These are phyloP conservation scores for Circinella umbellata DNA, from an alignment of 371 early-diverging fungal species.

Conservation along the genomic window DNA sequence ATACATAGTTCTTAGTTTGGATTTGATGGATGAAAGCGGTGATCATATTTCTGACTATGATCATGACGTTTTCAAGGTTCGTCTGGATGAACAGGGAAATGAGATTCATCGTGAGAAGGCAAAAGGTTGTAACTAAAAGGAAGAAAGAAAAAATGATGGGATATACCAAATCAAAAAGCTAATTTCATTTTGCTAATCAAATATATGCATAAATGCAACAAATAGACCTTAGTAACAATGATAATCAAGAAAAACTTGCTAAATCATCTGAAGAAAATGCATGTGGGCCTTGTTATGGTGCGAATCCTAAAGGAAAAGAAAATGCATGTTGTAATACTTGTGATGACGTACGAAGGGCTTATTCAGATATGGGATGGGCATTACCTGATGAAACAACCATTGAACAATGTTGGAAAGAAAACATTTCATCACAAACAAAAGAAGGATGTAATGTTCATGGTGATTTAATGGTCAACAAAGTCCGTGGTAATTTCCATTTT, in stretches of 20 bases:
- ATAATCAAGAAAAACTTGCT: constrained; percentile 2
- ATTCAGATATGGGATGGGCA: constrained; percentile 80
- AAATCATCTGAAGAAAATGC: constrained; percentile 40
- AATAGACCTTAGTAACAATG: constrained; percentile 14
- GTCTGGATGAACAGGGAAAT: constrained; percentile 74
- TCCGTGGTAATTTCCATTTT: constrained; percentile 91
- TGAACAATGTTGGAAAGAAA: constrained; percentile 62
- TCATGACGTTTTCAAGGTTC: constrained; percentile 81
- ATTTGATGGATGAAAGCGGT: constrained; percentile 91
- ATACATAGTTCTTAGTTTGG: constrained; percentile 77
- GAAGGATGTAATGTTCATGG: constrained; percentile 95
- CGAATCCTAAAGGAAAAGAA: constrained; percentile 55
- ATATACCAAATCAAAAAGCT: background rate
- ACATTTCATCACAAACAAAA: constrained; percentile 70
- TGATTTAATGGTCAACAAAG: constrained; percentile 82
- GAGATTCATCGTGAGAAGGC: constrained; percentile 62
- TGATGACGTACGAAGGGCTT: constrained; percentile 86
- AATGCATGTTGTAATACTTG: constrained; percentile 93
- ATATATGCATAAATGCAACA: too few relatives aligned
- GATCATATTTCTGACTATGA: constrained; percentile 84
- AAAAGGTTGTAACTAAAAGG: constrained; percentile 30
- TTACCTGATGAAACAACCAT: constrained; percentile 31
- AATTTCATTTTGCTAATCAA: background rate
- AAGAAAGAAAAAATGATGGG: constrained; percentile 5
- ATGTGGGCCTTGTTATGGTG: constrained; percentile 94